Evolutionary conservation across 306 rosid genomes (phyloP), one percentile per base, ranked within the genome.

Genomic region (Myrica gale): DNA sequence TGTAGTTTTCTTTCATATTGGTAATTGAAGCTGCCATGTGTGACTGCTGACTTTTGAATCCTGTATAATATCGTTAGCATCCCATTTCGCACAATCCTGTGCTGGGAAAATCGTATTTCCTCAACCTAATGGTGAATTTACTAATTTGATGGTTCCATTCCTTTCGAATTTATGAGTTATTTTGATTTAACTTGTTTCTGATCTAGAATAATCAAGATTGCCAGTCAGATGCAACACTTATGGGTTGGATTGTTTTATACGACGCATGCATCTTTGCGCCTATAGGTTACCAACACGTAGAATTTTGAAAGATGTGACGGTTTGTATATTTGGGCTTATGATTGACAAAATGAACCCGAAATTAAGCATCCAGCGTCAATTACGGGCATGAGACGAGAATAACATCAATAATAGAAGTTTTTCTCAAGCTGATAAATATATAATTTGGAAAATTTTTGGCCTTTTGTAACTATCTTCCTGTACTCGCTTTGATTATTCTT

Each of bases 1-100:
- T 23, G 15, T 1, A 20, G 42, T 46, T 50, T 50, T 19, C 56
- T 9, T 45, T 69, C 41, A 11, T 42, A 65, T 65, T 42, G 23
- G 53, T 57, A 74, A 47, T 19, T 68, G 83, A 48, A 57, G 54
- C 58, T 73, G 42, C 66, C 57, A 13, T 60, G 72, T 74, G 75
- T 7, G 63, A 74, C 66, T 68, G 67, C 75, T 76, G 53, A 65
- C 42, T 72, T 74, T 74, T 26, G 53, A 55, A 32, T 71, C 62
- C 53, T 73, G 58, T 73, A 60, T 11, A 21, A 60, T 10, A 26
- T 66, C 41, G 51, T 13, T 62, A 54, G 1, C 32, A 1, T 26
- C 70, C 11, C 41, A 6, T 9, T 21, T 23, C 52, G 53, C 61
- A 6, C 5, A 47, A 69, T 5, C 73, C 71, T 51, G 13, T 32